Evolutionary conservation across 441 rosid species (phyloP), one percentile per base, ranked within the genome.

Genomic region (Populus trichocarpa): DNA sequence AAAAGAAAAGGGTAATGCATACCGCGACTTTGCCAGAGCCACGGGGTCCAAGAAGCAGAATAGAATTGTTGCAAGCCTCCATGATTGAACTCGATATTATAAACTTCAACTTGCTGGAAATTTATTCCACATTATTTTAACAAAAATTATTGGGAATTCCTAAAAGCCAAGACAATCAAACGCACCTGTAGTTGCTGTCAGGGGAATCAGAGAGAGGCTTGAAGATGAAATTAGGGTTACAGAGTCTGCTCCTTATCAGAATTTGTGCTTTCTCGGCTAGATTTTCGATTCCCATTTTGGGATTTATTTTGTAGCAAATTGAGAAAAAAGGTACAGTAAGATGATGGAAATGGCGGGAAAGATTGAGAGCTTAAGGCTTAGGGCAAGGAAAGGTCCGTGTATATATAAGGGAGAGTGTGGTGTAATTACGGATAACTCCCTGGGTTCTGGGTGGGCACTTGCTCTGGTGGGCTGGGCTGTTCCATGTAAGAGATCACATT

Each of bases 21-120:
- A 96, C 99, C n/a, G 98, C 90, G 3, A 80, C 72, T 85, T 96
- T 94, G 67, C 98, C 98, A n/a, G 96, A 92, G 70, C 98, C 97
- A 26, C 98, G 98, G 69, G 98, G 96, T 46, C 99, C 98, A 20
- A 96, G 93, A 77, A 96, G 98, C 78, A 96, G 83, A 84, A 93
- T 81, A 6, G 99, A 94, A 81, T 96, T 94, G 90, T 94, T 96
- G 89, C 98, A 93, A 5, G 89, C 91, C 86, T 90, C 97, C 0
- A 89, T 88, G 42, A 95, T 81, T 33, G 99, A 95, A 79, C 88
- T 90, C 12, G 97, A 92, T 46, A 94, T 71, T 72, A 88, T 80
- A 74, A 88, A 94, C 88, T 92, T 94, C 88, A 96, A 81, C 77
- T 94, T 94, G 84, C 96, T 94, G 87, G 50, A 74, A 32, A 3